Base-by-base conservation (phyloP, 805 yeast genomes). In the Zygosaccharomyces rouxii region DNA sequence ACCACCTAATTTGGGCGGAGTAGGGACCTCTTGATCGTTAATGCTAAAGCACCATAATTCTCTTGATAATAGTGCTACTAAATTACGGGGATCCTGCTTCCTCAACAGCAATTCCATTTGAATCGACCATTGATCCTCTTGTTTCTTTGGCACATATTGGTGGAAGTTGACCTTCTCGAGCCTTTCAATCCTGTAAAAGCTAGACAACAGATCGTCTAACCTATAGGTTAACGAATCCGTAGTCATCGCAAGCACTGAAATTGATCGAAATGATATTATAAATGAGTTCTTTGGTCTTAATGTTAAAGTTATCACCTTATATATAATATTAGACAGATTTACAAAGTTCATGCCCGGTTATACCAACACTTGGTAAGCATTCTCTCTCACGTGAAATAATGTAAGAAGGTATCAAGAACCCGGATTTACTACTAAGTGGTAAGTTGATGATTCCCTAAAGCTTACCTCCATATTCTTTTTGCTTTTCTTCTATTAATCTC, bases 41-140 rank as follows among this genome's bases (percentile, higher is more conserved):
- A 70, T 53, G 35, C 73, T 68, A 46, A 73, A 73, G 7, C 73
- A 64, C 76, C 77, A 74, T 6, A 74, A 58, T 37, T 73, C 77
- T 48, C 70, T 69, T 7, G 73, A 64, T 29, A 71, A 63, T 2
- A 71, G 57, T 7, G 71, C 68, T 0, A 71, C 75, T 16, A 74
- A 54, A 4, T 63, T 66, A 35, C 62, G 63, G 6, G 72, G 65
- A 39, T 70, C 56, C 10, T 62, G 54, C 43, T 66, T 64, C 46
- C 77, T 52, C 33, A 73, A 46, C 11, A 60, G 54, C 1, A 73
- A 54, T 50, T 74, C 78, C 38, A 72, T 72, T 43, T 72, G 73
- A 28, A 73, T 60, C 5, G 74, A 61, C 55, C 70, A 60, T 47
- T 73, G 75, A 39, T 71, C 75, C 40, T 71, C 74, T 31, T 63